These are phyloP conservation scores for Zhuliangozyma blackwelliae DNA, from an alignment of 1,139 yeast genomes.

Conservation along the genomic window DNA sequence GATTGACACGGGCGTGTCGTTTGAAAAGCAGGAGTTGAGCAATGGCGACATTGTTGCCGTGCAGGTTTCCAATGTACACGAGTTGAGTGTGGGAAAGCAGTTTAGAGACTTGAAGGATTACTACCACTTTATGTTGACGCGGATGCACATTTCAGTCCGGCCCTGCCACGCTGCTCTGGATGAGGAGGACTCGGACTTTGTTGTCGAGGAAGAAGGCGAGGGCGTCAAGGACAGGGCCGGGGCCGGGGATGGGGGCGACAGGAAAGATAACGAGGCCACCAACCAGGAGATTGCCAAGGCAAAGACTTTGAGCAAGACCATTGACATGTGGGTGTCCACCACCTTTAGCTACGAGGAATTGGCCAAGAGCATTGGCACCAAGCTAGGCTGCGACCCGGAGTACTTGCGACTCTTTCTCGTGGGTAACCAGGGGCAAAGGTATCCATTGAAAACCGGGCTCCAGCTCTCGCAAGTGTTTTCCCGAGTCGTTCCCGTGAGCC, in stretches of 20 bases:
- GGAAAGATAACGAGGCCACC: slow-evolving; percentile 6
- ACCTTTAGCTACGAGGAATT: slow-evolving; percentile 56
- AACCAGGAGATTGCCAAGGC: slow-evolving; percentile 14
- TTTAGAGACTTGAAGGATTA: slow-evolving; percentile 42
- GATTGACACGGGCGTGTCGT: slow-evolving; percentile 40
- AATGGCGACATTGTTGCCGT: slow-evolving; percentile 79
- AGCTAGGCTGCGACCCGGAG: slow-evolving; percentile 53
- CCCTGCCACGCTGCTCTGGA: slow-evolving; percentile 43
- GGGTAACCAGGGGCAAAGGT: slow-evolving; percentile 50
- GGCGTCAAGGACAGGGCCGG: neutral
- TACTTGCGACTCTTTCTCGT: slow-evolving; percentile 63
- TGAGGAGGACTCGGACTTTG: slow-evolving; percentile 49
- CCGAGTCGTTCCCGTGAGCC: slow-evolving; percentile 44
- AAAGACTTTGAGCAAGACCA: slow-evolving; percentile 20
- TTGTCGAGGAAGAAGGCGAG: slow-evolving; percentile 17
- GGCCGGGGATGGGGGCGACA: slow-evolving; percentile 1
- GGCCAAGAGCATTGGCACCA: slow-evolving; percentile 53
- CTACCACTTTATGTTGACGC: slow-evolving; percentile 61
- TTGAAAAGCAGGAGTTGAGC: slow-evolving; percentile 62
- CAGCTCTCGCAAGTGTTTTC: slow-evolving; percentile 46
- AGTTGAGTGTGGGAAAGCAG: slow-evolving; percentile 15
- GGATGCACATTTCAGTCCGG: slow-evolving; percentile 57
- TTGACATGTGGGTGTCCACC: slow-evolving; percentile 71
- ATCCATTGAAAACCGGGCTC: slow-evolving; percentile 41
- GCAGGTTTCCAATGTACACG: slow-evolving; percentile 30